These are phyloP conservation scores for Torulaspora globosa DNA, from an alignment of 1,139 yeast genomes.

Conservation along the genomic window DNA sequence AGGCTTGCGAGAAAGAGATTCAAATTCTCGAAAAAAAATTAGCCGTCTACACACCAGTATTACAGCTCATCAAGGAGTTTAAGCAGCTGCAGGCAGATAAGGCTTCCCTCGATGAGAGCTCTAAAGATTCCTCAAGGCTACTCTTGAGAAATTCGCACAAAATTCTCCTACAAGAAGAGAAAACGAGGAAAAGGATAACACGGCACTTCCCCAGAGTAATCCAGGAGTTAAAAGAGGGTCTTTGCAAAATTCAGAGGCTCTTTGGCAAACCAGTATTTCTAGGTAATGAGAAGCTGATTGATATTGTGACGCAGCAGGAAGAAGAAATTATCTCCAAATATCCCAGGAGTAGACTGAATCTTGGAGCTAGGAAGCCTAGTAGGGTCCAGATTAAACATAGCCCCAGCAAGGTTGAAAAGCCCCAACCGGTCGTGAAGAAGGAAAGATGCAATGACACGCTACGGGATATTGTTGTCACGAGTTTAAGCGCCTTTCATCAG, in stretches of 20 bases:
- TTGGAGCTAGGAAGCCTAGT: conserved; percentile 11
- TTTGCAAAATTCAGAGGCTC: conserved; percentile 46
- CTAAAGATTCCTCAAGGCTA: conserved; percentile 76
- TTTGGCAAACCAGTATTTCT: conserved; percentile 42
- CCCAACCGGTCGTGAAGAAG: conserved; percentile 7
- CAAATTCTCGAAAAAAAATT: conserved; percentile 47
- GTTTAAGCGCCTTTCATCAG: conserved; percentile 8
- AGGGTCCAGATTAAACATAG: background rate
- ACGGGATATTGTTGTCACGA: background rate
- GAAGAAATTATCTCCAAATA: conserved; percentile 37
- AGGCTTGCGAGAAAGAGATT: conserved; percentile 62
- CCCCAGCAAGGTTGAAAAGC: conserved; percentile 1
- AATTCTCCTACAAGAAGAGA: conserved; percentile 75
- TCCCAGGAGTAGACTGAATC: conserved; percentile 34
- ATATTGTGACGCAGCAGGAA: conserved; percentile 44
- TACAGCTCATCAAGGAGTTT: conserved; percentile 53
- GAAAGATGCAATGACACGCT: background rate
- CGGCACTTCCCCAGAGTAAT: conserved; percentile 65
- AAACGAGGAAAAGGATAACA: conserved; percentile 59
- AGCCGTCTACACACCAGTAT: conserved; percentile 51
- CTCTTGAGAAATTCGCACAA: conserved; percentile 74
- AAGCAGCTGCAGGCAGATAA: conserved; percentile 58
- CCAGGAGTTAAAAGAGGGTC: conserved; percentile 46
- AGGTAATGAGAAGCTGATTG: conserved; percentile 47
- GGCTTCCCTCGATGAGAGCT: conserved; percentile 57